A percentile compares a stretch with the other conserved stretches of the same genome.
These are phyloP conservation scores for Phallus indusiatus DNA, from an alignment of 768 basidiomycete species.

Conservation along the genomic window DNA sequence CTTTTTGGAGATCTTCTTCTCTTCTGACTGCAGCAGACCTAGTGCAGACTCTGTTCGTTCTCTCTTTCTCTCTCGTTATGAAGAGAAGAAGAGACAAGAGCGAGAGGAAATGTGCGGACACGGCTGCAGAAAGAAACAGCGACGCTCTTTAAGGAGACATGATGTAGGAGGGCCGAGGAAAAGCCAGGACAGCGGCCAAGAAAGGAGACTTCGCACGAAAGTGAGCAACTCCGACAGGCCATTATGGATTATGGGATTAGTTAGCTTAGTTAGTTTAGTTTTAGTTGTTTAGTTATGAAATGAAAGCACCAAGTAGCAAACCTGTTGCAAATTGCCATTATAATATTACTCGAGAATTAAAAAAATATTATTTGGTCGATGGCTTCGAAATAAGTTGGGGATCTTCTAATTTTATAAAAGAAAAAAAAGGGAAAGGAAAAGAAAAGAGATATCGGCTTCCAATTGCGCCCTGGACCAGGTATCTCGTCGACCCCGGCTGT, in stretches of 20 bases:
- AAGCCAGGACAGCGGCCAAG: background rate
- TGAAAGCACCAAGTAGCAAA: too few species aligned
- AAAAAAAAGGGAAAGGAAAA: too few species aligned
- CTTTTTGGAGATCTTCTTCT: too few species aligned
- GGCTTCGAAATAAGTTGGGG: background rate
- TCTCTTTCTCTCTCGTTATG: too few species aligned
- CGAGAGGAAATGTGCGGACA: background rate
- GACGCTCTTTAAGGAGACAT: background rate
- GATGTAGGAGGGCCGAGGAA: conserved; percentile 5
- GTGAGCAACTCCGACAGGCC: conserved; percentile 1
- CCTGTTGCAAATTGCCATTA: background rate
- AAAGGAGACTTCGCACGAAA: conserved; percentile 4
- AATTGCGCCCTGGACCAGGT: background rate
- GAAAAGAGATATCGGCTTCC: background rate
- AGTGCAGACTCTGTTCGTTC: too few species aligned
- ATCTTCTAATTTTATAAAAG: background rate
- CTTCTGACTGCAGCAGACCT: too few species aligned
- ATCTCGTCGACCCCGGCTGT: background rate
- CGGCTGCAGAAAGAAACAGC: background rate
- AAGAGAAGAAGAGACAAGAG: background rate
- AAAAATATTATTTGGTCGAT: background rate
- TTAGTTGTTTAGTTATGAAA: background rate
- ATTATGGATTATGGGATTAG: background rate
- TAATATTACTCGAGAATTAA: background rate
- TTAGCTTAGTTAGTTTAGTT: too few species aligned